Conservation (phyloP, 75 land plant species). For the Cryptomeria japonica region DNA sequence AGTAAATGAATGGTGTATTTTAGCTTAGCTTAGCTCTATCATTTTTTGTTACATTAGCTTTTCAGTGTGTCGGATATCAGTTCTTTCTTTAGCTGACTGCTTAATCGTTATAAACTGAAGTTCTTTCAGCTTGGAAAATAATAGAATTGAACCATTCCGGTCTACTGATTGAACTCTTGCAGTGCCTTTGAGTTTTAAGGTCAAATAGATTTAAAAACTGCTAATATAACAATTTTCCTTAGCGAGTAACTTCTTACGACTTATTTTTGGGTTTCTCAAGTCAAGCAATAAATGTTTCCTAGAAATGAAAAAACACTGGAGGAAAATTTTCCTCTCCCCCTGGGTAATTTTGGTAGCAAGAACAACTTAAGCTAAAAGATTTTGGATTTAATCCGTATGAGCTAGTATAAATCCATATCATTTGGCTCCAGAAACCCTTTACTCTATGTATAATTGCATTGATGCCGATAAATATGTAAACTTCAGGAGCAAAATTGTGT, state of each 20-base stretch:
- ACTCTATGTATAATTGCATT: background rate
- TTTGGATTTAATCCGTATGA: background rate
- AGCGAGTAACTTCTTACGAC: background rate
- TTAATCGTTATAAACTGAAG: background rate
- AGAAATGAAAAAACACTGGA: background rate
- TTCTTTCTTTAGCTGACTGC: background rate
- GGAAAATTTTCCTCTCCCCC: background rate
- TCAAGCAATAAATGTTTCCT: background rate
- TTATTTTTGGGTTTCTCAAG: background rate
- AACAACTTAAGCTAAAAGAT: background rate
- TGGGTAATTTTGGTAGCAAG: background rate
- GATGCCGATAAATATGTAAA: background rate
- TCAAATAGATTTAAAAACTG: background rate
- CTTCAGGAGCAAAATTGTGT: background rate
- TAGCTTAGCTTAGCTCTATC: background rate
- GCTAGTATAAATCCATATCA: background rate
- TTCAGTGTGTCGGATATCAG: no score
- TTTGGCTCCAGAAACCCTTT: background rate
- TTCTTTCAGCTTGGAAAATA: background rate
- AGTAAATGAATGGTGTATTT: background rate
- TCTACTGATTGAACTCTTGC: background rate
- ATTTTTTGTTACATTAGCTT: background rate
- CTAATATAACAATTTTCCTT: background rate
- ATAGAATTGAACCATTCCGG: background rate
- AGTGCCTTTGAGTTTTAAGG: background rate